Conservation (phyloP, 139 green algal species). For the Dunaliella primolecta region DNA sequence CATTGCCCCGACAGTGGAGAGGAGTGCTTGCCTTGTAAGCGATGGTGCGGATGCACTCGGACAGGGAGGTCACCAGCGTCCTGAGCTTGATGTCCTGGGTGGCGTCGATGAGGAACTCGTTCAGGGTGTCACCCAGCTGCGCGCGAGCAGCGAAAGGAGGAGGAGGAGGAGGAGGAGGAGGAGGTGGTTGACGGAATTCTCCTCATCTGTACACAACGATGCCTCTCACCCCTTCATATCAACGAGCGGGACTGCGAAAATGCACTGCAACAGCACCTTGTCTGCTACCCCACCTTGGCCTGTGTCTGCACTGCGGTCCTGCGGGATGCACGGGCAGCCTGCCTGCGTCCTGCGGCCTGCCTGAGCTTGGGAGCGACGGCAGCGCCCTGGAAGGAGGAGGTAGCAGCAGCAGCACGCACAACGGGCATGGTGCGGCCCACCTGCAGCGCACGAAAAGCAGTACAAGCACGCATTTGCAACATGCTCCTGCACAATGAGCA, state of each 20-base stretch:
- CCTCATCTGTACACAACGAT: not conserved
- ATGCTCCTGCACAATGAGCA: too few relatives aligned
- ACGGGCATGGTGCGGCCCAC: not conserved
- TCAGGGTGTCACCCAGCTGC: constrained; percentile 85
- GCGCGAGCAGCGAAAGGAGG: not conserved
- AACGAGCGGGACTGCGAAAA: not conserved
- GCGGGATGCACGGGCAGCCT: constrained; percentile 23
- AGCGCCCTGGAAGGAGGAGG: constrained; percentile 28
- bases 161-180: not conserved
- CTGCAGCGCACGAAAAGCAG: too few relatives aligned
- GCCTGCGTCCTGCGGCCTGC: constrained; percentile 15
- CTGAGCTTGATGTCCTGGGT: constrained; percentile 86
- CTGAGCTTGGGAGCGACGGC: constrained; percentile 18
- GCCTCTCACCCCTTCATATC: not conserved
- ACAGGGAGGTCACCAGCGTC: constrained; percentile 88
- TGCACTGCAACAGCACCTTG: too few relatives aligned
- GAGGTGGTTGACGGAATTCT: not conserved
- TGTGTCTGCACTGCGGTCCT: constrained; percentile 43
- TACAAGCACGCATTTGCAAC: too few relatives aligned
- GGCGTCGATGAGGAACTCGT: constrained; percentile 87
- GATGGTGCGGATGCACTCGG: constrained; percentile 89
- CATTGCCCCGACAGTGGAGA: too few relatives aligned
- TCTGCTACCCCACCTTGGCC: constrained; percentile 43
- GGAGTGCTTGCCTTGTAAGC: constrained; percentile 91
- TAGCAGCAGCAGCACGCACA: constrained; percentile 27